Base-by-base conservation (phyloP, 345 rosid species). In the Euphorbia peplus region DNA sequence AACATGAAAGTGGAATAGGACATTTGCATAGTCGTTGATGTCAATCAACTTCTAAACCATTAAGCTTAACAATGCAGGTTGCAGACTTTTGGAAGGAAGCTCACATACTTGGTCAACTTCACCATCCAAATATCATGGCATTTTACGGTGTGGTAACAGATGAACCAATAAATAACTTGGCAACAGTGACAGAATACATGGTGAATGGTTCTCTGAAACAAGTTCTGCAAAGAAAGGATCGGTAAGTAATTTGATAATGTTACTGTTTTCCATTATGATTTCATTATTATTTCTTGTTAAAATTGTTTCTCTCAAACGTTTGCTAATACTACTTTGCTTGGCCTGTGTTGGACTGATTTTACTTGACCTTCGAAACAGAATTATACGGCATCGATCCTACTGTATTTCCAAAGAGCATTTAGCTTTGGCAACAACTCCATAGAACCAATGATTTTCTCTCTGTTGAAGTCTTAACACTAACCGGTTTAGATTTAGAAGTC, bases 101-200 rank as follows among this genome's bases (percentile, higher is more conserved):
- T 66, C 63, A 58, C 62, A 70, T 79, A 37, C 79, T 79, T 24
- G 77, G 75, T 52, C 73, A 74, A 46, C 73, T 82, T 69, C 85
- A 79, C 71, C 85, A 82, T 64, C 85, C 83, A 63, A 82, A 82
- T 66, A 68, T 82, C 8, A 79, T 82, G 53, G 81, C 85, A 1
- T 76, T 82, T 63, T 82, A 82, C 71, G 85, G 85, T n/a, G 77
- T 76, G n/a, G 85, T 82, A 32, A 68, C 68, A n/a, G 85, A 82
- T 71, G 85, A 75, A 44, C 79, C 81, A 2, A 60, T 22, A 25
- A 66, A 57, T 10, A 61, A 58, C 50, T 66, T 79, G 44, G 86
- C 81, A 56, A 79, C 86, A 44, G 78, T 79, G 47, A 82, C 85
- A 46, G 85, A 82, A 41, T 79, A 71, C 68, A 79, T 82, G 83